Base-by-base conservation (phyloP, 805 yeast species). In the Sungouiozyma ichnusensis region DNA sequence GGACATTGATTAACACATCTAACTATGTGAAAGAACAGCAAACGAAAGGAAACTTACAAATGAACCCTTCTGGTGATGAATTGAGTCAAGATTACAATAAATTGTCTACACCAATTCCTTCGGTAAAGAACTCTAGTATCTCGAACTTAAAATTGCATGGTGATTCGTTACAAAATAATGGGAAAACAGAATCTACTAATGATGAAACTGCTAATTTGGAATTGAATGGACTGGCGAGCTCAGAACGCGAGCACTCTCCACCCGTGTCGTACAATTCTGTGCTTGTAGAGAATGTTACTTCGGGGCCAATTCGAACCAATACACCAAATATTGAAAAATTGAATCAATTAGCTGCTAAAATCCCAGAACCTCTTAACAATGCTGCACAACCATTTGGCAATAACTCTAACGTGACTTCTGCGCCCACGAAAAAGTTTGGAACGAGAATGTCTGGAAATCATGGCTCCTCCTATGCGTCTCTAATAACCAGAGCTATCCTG, bases 401-500 rank as follows among this genome's bases (percentile, higher is more conserved):
- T 16, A 32, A 14, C 16, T 14, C 16, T 18, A 4, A 16, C 27
- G 24, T 16, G 3, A 16, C 32, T n/a, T 4, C 38, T n/a, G 19
- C 15, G 20, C n/a, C 37, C 18, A 9, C 27, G 16, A 19, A 35
- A n/a, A 9, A 17, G 17, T 16, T 29, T 24, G n/a, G 24, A 13
- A n/a, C 29, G 13, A 13, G n/a, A 37, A 16, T 33, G n/a, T 17
- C 39, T 16, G n/a, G 24, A 37, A 29, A 20, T 17, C 13, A n/a
- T 4, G 16, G 97, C 1, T 87, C 81, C 57, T 81, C 94, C 16
- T 92, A 92, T 58, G 97, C 97, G 0, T 88, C 97, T 1, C 85
- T 92, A 96, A 92, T 92, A 50, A 85, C 98, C 2, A 96, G 90
- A 62, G 95, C 97, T 0, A 90, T 92, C 16, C 65, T 92, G 49